Evolutionary conservation across 257 asterid genomes (phyloP), one percentile per base, ranked within the genome.

Genomic region (Marsdenia floribunda): DNA sequence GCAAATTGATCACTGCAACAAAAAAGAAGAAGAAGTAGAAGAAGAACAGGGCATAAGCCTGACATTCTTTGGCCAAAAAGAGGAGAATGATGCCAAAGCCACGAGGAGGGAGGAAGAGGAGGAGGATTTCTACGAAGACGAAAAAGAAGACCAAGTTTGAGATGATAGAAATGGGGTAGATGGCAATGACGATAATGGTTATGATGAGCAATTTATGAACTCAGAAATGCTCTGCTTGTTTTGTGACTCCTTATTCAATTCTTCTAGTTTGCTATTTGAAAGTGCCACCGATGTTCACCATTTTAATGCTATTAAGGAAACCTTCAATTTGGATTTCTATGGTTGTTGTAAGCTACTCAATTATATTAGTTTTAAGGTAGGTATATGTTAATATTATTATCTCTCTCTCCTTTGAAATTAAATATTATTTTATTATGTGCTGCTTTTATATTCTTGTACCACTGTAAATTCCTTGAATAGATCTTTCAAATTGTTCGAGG

Each of bases 361-460:
- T 80, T 92, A 86, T 75, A 81, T 94, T 66, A 87, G 98, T 90
- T 81, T 87, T 42, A 90, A 94, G 97, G 98, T 92, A 86, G 42
- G 29, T 2, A 3, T 4, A 21, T 77, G 60, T 50, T 0, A 57
- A 7, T 14, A 61, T 74, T 60, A 4, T n/a, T n/a, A n/a, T n/a
- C n/a, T 14, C 38, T 33, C 16, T 46, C 49, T 26, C 38, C 6
- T 89, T 90, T 75, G 50, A 81, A 54, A 81, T 38, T 40, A 3
- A 40, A 2, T 40, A 40, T 40, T 42, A 6, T 42, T 42, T 42
- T 42, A 22, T 54, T 71, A 33, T 33, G 44, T 49, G 0, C n/a
- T 3, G 49, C 37, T 13, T 3, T 37, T 71, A 0, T 71, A 1
- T 10, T 37, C 11, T 50, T 50, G 37, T 71, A 12, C 2, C 24